These are phyloP conservation scores for Komagataella phaffii DNA, from an alignment of 805 yeast genomes.

Conservation along the genomic window DNA sequence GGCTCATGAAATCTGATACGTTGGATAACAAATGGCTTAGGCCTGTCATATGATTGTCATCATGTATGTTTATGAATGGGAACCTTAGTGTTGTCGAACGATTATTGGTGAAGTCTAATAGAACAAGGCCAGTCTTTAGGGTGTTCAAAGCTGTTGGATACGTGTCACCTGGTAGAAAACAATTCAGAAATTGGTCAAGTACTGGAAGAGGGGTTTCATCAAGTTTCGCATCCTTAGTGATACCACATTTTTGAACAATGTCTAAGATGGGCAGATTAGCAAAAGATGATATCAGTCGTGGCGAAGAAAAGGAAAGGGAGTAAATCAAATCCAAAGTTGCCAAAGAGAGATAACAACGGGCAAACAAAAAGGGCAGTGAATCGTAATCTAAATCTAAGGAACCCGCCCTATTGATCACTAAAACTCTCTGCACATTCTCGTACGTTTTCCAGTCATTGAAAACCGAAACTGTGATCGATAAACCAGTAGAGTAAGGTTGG, in stretches of 20 bases:
- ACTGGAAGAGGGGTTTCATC: constrained; percentile 2
- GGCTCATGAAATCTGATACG: background rate
- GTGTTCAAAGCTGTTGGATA: background rate
- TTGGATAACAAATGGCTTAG: background rate
- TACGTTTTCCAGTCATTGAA: constrained; percentile 46
- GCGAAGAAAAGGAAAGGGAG: constrained; percentile 35
- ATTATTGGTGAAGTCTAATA: background rate
- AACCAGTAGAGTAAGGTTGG: constrained; percentile 41
- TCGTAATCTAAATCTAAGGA: background rate
- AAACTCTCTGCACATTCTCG: constrained; percentile 16
- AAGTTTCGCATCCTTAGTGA: constrained; percentile 5
- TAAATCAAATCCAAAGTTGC: constrained; percentile 38
- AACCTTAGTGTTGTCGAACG: constrained; percentile 1
- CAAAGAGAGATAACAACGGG: constrained; percentile 24
- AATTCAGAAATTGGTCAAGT: constrained; percentile 7
- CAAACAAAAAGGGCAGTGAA: constrained; percentile 3
- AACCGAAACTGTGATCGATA: constrained; percentile 37
- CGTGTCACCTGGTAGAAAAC: background rate
- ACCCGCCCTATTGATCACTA: background rate
- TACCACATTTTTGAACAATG: constrained; percentile 7
- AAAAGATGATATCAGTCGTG: constrained; percentile 11
- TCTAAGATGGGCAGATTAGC: constrained; percentile 8
- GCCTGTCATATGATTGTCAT: background rate
- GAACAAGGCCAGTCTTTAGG: constrained; percentile 10
- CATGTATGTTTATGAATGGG: background rate